These are phyloP conservation scores for Cryphonectria nitschkei DNA, from an alignment of 2,329 filamentous ascomycete genomes.

Conservation along the genomic window DNA sequence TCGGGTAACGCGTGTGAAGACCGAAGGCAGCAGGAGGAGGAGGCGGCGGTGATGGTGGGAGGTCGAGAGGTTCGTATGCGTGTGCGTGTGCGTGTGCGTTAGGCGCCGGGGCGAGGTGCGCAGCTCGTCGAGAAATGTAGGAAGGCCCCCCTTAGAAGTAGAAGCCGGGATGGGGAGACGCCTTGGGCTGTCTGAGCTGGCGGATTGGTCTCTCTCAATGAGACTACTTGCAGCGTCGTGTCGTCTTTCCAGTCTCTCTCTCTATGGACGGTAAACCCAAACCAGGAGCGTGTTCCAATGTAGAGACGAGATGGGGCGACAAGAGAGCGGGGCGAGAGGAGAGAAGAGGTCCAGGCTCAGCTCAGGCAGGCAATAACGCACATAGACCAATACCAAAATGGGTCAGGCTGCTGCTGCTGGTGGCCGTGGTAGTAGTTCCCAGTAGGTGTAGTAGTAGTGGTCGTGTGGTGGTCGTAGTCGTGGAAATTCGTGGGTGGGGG, in stretches of 20 bases:
- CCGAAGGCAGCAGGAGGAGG: neutral
- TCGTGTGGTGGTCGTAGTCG: neutral
- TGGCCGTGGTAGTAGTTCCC: neutral
- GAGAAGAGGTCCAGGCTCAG: neutral
- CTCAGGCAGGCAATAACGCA: neutral
- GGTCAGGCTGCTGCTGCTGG: neutral
- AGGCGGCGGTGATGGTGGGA: neutral
- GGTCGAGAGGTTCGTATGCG: slow-evolving; percentile 1
- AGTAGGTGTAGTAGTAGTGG: neutral
- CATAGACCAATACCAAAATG: neutral
- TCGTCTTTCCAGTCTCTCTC: neutral
- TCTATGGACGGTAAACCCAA: neutral
- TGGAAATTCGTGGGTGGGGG: neutral
- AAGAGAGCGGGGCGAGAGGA: neutral
- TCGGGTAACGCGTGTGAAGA: no score
- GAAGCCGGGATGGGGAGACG: neutral
- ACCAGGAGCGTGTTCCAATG: neutral
- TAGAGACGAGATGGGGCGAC: neutral
- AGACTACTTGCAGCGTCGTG: neutral
- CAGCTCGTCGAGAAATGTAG: neutral
- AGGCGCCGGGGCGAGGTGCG: neutral
- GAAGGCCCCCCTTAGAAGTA: neutral
- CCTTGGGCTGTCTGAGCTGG: neutral
- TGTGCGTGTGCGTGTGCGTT: slow-evolving; percentile 3
- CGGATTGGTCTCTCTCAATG: neutral